A percentile compares a stretch with the other conserved stretches of the same genome.
Conservation (phyloP, 306 rosid genomes). For the Vicia sativa region DNA sequence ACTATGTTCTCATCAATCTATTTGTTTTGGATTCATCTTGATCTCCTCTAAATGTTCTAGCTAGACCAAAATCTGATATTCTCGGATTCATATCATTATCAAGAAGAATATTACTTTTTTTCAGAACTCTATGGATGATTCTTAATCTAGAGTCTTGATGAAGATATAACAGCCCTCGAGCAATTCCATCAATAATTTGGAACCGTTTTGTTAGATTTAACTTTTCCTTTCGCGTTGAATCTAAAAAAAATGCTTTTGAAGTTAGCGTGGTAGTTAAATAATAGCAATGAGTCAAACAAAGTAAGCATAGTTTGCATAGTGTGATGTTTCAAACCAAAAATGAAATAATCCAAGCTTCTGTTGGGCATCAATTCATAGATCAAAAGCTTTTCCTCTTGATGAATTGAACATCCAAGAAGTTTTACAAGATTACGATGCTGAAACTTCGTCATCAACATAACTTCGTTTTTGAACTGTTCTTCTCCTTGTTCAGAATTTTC, state of each 20-base stretch:
- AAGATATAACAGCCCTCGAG: constrained; percentile 14
- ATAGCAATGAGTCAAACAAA: background rate
- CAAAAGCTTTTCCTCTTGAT: constrained; percentile 19
- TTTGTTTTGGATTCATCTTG: constrained; percentile 22
- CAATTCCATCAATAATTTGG: constrained; percentile 18
- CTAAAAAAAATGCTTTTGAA: background rate
- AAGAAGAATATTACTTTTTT: constrained; percentile 29
- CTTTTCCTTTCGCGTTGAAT: background rate
- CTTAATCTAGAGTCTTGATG: constrained; percentile 18
- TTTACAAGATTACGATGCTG: constrained; percentile 33
- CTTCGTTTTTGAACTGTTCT: constrained; percentile 32
- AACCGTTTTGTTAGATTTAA: background rate
- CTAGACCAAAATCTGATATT: no score
- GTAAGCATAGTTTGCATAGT: background rate
- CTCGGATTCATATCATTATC: no score
- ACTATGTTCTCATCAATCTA: constrained; percentile 33
- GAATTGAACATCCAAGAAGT: constrained; percentile 33
- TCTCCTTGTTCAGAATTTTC: constrained; percentile 3
- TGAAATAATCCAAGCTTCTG: constrained; percentile 27
- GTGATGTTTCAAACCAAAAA: constrained; percentile 32
- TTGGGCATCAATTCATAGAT: constrained; percentile 34
- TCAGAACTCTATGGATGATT: constrained; percentile 29
- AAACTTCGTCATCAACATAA: constrained; percentile 31
- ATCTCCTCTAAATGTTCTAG: constrained; percentile 13
- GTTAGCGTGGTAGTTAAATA: background rate